These are phyloP conservation scores for Boehmeria nivea DNA, from an alignment of 306 rosid genomes.

Conservation along the genomic window DNA sequence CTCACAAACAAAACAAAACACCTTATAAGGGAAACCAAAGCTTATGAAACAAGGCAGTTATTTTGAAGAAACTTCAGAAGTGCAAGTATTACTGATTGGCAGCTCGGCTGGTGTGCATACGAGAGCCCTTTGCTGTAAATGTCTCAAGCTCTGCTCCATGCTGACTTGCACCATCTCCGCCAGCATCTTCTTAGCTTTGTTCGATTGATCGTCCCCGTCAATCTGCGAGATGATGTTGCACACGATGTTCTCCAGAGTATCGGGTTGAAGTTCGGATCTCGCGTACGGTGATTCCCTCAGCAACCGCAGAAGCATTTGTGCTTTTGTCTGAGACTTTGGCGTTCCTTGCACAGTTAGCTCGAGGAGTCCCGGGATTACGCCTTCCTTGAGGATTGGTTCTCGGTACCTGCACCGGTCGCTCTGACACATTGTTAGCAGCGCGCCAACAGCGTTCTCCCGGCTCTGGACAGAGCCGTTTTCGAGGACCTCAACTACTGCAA, in stretches of 20 bases:
- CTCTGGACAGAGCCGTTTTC: constrained; percentile 85
- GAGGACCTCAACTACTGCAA: constrained; percentile 87
- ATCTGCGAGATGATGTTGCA: constrained; percentile 88
- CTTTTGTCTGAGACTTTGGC: constrained; percentile 78
- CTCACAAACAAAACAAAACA: constrained; percentile 21
- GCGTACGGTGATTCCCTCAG: constrained; percentile 84
- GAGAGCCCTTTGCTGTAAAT: constrained; percentile 87
- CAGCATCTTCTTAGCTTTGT: constrained; percentile 90
- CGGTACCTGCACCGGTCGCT: constrained; percentile 80
- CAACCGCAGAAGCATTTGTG: constrained; percentile 58
- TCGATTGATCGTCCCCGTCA: constrained; percentile 82
- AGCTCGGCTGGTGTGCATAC: constrained; percentile 85
- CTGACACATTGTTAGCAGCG: constrained; percentile 74
- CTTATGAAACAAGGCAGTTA: constrained; percentile 29
- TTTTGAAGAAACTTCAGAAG: constrained; percentile 81
- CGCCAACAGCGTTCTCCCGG: constrained; percentile 83
- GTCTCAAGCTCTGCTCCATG: constrained; percentile 95
- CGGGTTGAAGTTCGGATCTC: constrained; percentile 72
- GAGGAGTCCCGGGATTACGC: constrained; percentile 93
- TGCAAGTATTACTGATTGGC: constrained; percentile 52
- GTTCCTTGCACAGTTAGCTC: constrained; percentile 98
- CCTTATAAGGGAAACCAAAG: constrained; percentile 12
- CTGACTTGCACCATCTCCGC: constrained; percentile 99
- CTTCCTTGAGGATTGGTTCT: constrained; percentile 89
- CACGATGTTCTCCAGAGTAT: constrained; percentile 87